Conservation (phyloP, 2,329 filamentous ascomycete genomes). For the Clonostachys rhizophaga region DNA sequence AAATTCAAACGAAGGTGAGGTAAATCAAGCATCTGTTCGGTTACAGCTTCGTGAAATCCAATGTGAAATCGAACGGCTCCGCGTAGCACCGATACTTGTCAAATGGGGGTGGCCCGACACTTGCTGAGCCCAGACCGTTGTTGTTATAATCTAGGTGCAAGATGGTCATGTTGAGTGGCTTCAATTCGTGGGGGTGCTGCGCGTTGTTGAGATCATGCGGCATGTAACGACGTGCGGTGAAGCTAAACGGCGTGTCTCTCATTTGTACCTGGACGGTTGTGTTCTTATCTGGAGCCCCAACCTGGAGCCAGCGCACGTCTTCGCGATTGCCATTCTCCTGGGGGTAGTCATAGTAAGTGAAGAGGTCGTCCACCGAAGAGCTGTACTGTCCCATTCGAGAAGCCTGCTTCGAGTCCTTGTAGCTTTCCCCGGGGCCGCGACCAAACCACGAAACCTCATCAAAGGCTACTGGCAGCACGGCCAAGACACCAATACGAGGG, state of each 20-base stretch:
- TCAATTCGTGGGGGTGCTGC: slow-evolving; percentile 41
- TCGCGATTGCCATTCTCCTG: slow-evolving; percentile 49
- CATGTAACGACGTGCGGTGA: slow-evolving; percentile 36
- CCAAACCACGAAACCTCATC: slow-evolving; percentile 38
- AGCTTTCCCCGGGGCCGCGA: slow-evolving; percentile 44
- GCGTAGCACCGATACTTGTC: slow-evolving; percentile 6
- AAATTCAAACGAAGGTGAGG: too few relatives aligned
- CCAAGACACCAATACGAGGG: slow-evolving; percentile 43
- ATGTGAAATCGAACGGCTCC: slow-evolving; percentile 15
- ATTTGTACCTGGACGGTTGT: neutral
- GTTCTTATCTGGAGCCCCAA: slow-evolving; percentile 1
- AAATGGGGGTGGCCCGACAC: slow-evolving; percentile 29
- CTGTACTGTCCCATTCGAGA: slow-evolving; percentile 32
- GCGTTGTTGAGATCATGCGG: slow-evolving; percentile 28
- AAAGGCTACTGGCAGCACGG: slow-evolving; percentile 20
- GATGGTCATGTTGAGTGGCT: slow-evolving; percentile 28
- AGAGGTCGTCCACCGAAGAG: slow-evolving; percentile 30
- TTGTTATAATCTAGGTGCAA: slow-evolving; percentile 34
- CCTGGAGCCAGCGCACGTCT: slow-evolving; percentile 38
- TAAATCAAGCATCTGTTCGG: neutral
- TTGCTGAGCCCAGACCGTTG: slow-evolving; percentile 36
- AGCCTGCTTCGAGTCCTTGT: slow-evolving; percentile 43
- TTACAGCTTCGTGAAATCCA: slow-evolving; percentile 5
- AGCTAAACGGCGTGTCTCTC: slow-evolving; percentile 13
- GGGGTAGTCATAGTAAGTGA: slow-evolving; percentile 43